Evolutionary conservation across 2,329 filamentous ascomycete genomes (phyloP), one percentile per base, ranked within the genome.

Genomic region (Coniella lustricola): DNA sequence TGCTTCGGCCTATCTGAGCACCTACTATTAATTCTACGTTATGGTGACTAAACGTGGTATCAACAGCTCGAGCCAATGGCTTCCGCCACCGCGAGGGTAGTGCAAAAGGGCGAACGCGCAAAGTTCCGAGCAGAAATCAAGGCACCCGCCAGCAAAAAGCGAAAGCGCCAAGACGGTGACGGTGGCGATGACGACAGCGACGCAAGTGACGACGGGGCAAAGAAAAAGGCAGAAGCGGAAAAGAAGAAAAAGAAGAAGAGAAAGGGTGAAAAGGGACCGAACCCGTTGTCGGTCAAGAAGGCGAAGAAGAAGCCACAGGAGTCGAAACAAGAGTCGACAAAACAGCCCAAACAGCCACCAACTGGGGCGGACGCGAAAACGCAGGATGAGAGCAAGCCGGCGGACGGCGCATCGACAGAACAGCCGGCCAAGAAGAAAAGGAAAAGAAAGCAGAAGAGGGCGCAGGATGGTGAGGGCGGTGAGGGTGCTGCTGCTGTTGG

Each of bases 61-160:
- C 25, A 29, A 41, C 33, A 50, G 51, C 48, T 53, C 21, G 80
- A 87, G 65, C 85, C 85, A 13, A 89, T 93, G 84, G 82, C 85
- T 16, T 76, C 73, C 34, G 75, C 76, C 46, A 86, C 82, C 14
- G 76, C 76, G 34, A 73, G 78, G 50, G 74, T 80, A 40, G 77
- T 84, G 52, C 77, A 83, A 44, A 72, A 72, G 51, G 85, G 87
- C 54, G 88, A 93, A 71, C 79, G 75, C 58, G 75, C 73, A 49
- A 94, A 94, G 67, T 87, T 90, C 60, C 77, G 82, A 55, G 74
- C 77, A 16, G 87, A 85, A 40, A 67, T 90, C 55, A 84, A 64
- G 61, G 57, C 62, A 61, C 66, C 61, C 59, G 48, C 40, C 13
- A 35, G 63, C 49, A 81, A 73, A 70, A 73, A 68, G 62, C 83